phyloP scores from a whole-genome alignment of 2,329 filamentous ascomycete species.

The Sarocladium brachiariae region DNA sequence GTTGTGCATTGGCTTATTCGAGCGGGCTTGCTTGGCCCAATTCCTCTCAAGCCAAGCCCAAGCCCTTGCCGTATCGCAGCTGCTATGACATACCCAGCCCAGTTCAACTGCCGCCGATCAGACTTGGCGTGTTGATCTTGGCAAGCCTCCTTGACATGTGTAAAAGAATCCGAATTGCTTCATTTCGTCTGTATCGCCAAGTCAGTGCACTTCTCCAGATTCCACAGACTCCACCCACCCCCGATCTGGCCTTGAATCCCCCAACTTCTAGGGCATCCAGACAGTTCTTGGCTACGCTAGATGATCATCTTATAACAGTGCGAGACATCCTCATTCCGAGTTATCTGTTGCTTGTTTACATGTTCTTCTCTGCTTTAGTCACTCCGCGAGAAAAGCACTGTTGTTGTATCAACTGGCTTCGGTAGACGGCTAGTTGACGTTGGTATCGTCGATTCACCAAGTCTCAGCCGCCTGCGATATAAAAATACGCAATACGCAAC shows the following conservation, averaged over 20 bases:
- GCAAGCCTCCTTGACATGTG: neutral
- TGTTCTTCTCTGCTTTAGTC: too few species aligned
- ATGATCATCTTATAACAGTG: neutral
- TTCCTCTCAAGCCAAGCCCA: neutral
- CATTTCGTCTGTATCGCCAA: neutral
- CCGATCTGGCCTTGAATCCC: neutral
- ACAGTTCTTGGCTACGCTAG: neutral
- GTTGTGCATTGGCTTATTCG: neutral
- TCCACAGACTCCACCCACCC: too few species aligned
- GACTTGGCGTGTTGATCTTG: neutral
- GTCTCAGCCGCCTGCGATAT: too few species aligned
- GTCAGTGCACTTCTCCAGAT: conserved; percentile 12
- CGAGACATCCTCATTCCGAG: conserved; percentile 6
- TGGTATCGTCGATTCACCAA: too few species aligned
- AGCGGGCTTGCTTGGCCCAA: neutral
- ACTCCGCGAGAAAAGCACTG: too few species aligned
- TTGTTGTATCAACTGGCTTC: too few species aligned
- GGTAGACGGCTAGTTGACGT: too few species aligned
- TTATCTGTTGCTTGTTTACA: neutral
- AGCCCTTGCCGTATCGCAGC: neutral
- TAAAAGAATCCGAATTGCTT: neutral
- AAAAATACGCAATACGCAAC: too few species aligned
- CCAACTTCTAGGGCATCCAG: neutral
- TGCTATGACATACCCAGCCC: neutral
- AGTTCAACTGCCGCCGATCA: conserved; percentile 7